Base-by-base conservation (phyloP, 768 basidiomycete species). In the Fomitopsis pulvina region DNA sequence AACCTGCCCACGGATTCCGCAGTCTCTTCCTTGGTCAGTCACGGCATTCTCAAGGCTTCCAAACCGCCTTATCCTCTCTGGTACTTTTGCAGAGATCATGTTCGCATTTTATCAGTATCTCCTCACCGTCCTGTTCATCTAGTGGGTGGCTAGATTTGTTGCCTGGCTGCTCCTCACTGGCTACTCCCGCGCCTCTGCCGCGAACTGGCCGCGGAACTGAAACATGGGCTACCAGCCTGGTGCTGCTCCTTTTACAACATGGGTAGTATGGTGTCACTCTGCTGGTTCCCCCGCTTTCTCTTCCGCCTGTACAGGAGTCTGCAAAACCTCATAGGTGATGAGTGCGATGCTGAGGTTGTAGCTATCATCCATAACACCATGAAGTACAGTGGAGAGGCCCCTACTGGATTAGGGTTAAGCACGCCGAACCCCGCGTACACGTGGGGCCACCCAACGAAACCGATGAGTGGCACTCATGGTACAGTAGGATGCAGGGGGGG, bases 151-250 rank as follows among this genome's bases (percentile, higher is more conserved):
- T 26, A 85, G 85, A 2, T 86, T 87, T 60, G 72, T 87, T 0
- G 60, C 84, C n/a, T n/a, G n/a, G n/a, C n/a, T n/a, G n/a, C n/a
- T n/a, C n/a, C n/a, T n/a, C n/a, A n/a, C n/a, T n/a, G 41, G 82
- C 4, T 88, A 86, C 56, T 58, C 72, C 4, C 57, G 48, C 27
- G 66, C 70, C 4, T 49, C 59, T 20, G 56, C 54, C 45, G 20
- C 65, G 1, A 58, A 64, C 41, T 76, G 80, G 60, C 66, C 72
- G 5, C 70, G 71, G 24, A 66, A 71, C 1, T 72, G 75, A 4
- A 87, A 89, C 53, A 62, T 76, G 65, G 86, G 86, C 20, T 89
- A n/a, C n/a, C n/a, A n/a, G n/a, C n/a, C n/a, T n/a, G 86, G 87
- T 72, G 87, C 21, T 87, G 86, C 62, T 81, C 85, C 60, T 68